A percentile compares a stretch with the other conserved stretches of the same genome.
Conservation (phyloP, 306 rosid species). For the Nissolia schottii region DNA sequence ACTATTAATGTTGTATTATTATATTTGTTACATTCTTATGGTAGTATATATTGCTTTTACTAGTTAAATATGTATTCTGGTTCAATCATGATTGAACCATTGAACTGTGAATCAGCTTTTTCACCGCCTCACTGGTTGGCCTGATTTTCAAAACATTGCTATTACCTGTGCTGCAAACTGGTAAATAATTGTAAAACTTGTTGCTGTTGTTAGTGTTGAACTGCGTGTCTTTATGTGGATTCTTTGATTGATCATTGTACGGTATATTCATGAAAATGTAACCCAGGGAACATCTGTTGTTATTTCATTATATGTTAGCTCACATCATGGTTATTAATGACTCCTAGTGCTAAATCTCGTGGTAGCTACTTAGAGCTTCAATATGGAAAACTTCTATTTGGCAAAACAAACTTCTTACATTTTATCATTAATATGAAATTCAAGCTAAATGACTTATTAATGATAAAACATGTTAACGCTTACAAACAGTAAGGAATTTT, state of each 20-base stretch:
- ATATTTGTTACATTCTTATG: not conserved
- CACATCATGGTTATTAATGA: not conserved
- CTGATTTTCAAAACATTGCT: not conserved
- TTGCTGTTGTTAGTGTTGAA: conserved; percentile 12
- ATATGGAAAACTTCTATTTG: conserved; percentile 9
- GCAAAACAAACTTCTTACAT: conserved; percentile 6
- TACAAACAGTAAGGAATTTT: no score
- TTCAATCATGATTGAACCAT: no score
- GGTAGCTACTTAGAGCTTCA: conserved; percentile 3
- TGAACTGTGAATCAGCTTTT: not conserved
- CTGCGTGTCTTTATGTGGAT: conserved; percentile 5
- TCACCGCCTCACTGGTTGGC: not conserved
- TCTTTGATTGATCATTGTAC: not conserved
- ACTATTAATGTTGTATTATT: not conserved
- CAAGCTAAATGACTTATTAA: conserved; percentile 18
- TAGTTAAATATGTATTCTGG: not conserved
- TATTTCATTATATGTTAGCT: not conserved
- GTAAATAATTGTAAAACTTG: not conserved
- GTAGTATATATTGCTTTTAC: not conserved
- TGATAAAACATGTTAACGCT: conserved; percentile 28
- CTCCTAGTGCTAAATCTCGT: conserved; percentile 7
- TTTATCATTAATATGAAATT: conserved; percentile 14
- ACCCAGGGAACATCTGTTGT: conserved; percentile 5
- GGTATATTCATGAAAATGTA: conserved; percentile 9
- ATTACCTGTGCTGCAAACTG: not conserved